These are phyloP conservation scores for Coniferiporia sulphurascens DNA, from an alignment of 1,284 basidiomycete species.

Conservation along the genomic window DNA sequence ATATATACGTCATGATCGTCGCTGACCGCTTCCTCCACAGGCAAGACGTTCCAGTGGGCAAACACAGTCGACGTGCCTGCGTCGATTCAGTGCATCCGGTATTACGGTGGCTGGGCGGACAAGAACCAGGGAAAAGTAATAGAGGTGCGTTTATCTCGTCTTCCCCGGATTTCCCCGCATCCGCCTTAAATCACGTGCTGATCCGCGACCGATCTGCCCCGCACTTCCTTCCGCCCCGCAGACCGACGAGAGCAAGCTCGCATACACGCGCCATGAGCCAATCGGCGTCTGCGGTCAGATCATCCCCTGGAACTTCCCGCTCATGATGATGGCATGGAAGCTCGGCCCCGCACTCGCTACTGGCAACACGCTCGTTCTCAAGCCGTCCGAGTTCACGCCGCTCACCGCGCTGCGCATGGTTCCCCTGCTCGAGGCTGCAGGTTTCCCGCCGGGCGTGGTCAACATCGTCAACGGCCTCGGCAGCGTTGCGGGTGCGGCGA, in stretches of 20 bases:
- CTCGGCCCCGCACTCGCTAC: constrained; percentile 81
- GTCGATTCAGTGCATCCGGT: constrained; percentile 68
- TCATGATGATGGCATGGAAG: constrained; percentile 73
- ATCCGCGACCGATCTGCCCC: too few relatives aligned
- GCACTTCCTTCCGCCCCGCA: background rate
- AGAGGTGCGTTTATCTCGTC: constrained; percentile 42
- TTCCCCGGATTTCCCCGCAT: too few relatives aligned
- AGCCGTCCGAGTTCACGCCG: constrained; percentile 90
- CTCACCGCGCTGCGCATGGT: constrained; percentile 67
- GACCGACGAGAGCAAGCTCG: constrained; percentile 56
- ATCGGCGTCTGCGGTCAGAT: constrained; percentile 88
- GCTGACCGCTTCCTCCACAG: constrained; percentile 24
- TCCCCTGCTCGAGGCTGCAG: constrained; percentile 46
- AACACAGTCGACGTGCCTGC: constrained; percentile 64
- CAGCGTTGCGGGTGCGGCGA: constrained; percentile 58
- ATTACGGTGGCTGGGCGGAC: constrained; percentile 80
- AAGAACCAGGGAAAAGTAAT: constrained; percentile 83
- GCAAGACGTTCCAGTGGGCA: constrained; percentile 78
- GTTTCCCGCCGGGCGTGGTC: constrained; percentile 68
- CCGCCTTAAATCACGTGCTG: too few relatives aligned
- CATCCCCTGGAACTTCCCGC: constrained; percentile 71
- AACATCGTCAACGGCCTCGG: constrained; percentile 71
- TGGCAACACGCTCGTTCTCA: constrained; percentile 80
- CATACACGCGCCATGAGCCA: constrained; percentile 87
- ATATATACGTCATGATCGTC: background rate